Evolutionary conservation across 345 rosid species (phyloP).

Genomic region (Gossypium rotundifolium): DNA sequence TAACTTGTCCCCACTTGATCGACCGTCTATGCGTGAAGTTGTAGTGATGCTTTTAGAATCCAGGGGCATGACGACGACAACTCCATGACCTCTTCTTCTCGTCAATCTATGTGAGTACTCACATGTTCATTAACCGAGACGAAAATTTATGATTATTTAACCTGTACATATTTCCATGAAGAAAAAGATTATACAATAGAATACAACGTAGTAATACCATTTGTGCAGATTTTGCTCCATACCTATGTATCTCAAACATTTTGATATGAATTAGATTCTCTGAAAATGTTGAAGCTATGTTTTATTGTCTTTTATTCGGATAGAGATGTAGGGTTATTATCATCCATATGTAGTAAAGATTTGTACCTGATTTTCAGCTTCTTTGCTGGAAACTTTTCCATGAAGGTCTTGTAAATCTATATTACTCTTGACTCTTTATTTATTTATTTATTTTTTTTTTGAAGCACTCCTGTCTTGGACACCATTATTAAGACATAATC

Average conservation of each 20-base stretch:
- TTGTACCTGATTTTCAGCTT: no score
- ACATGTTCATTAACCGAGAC: conserved; percentile 11
- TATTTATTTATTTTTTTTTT: no score
- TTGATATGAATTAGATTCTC: not conserved
- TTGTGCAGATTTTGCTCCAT: conserved; percentile 20
- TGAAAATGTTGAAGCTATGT: not conserved
- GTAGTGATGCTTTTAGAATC: conserved; percentile 76
- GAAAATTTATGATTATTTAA: conserved; percentile 19
- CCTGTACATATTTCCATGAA: conserved; percentile 7
- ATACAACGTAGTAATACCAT: conserved; percentile 15
- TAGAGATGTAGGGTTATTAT: no score
- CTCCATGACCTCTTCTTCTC: conserved; percentile 28
- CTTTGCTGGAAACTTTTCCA: no score
- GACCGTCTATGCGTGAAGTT: conserved; percentile 89
- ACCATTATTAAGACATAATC: no score
- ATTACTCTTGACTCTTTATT: no score
- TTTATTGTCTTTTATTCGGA: not conserved
- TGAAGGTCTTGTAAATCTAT: no score
- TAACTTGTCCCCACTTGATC: conserved; percentile 49
- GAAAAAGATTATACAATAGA: not conserved
- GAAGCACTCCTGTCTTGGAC: no score
- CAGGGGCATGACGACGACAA: conserved; percentile 37
- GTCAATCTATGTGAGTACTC: conserved; percentile 19
- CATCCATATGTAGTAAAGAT: no score
- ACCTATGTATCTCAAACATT: conserved; percentile 7